Percentiles rank a stretch among this genome's conserved stretches.
Conservation (phyloP, 805 yeast genomes). For the Candida multigemmis region DNA sequence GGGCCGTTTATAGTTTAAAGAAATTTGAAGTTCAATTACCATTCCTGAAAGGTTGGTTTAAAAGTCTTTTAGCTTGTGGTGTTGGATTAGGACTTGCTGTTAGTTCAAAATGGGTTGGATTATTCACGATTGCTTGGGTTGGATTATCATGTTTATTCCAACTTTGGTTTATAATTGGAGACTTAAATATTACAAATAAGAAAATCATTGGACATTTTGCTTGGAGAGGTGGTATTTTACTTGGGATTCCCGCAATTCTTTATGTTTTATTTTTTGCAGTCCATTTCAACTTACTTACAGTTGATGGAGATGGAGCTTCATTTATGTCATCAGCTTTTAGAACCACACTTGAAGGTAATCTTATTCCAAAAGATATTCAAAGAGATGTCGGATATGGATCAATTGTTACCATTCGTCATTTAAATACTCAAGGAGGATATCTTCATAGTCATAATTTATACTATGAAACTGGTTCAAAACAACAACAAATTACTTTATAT, state of each 20-base stretch:
- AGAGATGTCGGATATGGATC: constrained; percentile 74
- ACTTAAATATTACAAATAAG: constrained; percentile 41
- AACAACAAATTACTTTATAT: constrained; percentile 74
- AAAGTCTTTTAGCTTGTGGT: constrained; percentile 54
- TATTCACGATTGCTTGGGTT: constrained; percentile 73
- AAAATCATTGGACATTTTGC: constrained; percentile 38
- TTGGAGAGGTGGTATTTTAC: constrained; percentile 41
- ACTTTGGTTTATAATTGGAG: constrained; percentile 68
- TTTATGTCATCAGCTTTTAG: constrained; percentile 70
- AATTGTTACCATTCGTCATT: constrained; percentile 54
- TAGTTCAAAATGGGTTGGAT: constrained; percentile 78
- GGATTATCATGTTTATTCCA: constrained; percentile 54
- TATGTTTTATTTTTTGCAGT: constrained; percentile 53
- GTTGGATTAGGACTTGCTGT: constrained; percentile 65
- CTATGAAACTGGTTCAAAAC: constrained; percentile 74
- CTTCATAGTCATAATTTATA: constrained; percentile 69
- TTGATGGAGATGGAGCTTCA: constrained; percentile 65
- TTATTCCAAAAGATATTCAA: constrained; percentile 46
- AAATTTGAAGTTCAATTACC: constrained; percentile 60
- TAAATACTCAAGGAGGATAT: constrained; percentile 70
- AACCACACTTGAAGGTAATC: constrained; percentile 49
- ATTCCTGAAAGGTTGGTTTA: constrained; percentile 48
- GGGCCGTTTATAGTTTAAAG: constrained; percentile 55
- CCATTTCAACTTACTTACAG: constrained; percentile 49
- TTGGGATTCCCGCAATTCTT: constrained; percentile 50